phyloP scores from a whole-genome alignment of 257 asterid species.

The Rehmannia glutinosa region DNA sequence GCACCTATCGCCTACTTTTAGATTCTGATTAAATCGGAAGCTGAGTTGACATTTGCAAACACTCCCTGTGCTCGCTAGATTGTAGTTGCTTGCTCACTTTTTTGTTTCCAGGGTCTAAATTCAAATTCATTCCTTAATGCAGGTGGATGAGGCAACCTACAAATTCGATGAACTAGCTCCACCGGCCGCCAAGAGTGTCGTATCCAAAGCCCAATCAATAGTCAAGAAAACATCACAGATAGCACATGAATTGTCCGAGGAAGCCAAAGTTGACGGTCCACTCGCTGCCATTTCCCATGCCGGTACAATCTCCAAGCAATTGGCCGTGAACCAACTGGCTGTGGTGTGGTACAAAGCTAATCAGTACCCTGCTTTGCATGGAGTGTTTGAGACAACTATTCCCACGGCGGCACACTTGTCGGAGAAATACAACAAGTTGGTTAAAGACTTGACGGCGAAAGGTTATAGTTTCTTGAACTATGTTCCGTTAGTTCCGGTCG shows the following conservation, averaged over 20 bases:
- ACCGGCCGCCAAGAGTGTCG: conserved; percentile 46
- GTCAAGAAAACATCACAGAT: conserved; percentile 32
- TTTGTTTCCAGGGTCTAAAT: too few relatives aligned
- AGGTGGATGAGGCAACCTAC: conserved; percentile 44
- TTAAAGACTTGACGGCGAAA: conserved; percentile 35
- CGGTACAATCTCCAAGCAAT: conserved; percentile 34
- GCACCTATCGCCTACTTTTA: too few relatives aligned
- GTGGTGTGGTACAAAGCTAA: conserved; percentile 36
- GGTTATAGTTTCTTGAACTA: conserved; percentile 50
- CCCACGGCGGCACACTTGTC: conserved; percentile 54
- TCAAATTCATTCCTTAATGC: conserved; percentile 10
- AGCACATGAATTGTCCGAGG: conserved; percentile 37
- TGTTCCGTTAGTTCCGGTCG: conserved; percentile 63
- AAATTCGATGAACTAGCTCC: conserved; percentile 56
- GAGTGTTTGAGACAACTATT: conserved; percentile 30
- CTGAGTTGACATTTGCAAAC: too few relatives aligned
- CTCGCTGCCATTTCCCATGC: conserved; percentile 48
- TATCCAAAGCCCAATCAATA: conserved; percentile 18
- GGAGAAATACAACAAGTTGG: conserved; percentile 48
- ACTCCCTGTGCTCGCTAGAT: too few relatives aligned
- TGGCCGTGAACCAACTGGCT: conserved; percentile 38
- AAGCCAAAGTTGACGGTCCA: conserved; percentile 58
- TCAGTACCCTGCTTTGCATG: conserved; percentile 43
- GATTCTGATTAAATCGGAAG: too few relatives aligned
- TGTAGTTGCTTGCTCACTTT: too few relatives aligned